phyloP scores from a whole-genome alignment of 345 rosid genomes.

The Dimocarpus longan region DNA sequence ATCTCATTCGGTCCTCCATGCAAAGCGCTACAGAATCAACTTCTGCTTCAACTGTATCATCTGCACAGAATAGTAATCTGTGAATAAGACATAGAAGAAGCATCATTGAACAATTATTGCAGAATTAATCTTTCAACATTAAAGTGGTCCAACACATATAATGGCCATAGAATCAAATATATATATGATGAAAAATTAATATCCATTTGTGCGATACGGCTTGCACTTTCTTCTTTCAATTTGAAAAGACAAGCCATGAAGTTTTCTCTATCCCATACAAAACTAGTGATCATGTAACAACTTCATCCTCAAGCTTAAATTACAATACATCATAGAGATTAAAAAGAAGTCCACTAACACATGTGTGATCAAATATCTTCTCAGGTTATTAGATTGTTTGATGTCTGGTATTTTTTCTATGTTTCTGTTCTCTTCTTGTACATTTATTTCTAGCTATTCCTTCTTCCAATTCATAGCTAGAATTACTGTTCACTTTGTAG shows the following conservation, averaged over 20 bases:
- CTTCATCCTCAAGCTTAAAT: neutral
- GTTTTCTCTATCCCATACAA: no score
- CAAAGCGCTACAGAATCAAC: conserved; percentile 36
- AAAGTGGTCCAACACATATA: neutral
- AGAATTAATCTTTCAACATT: neutral
- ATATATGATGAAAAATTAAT: conserved; percentile 7
- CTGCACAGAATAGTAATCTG: conserved; percentile 32
- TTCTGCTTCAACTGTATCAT: conserved; percentile 35
- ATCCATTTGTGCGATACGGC: neutral
- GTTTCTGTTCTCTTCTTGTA: neutral
- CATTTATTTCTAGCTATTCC: no score
- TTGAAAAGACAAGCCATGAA: neutral
- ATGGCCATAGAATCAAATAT: neutral
- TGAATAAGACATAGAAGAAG: conserved; percentile 4
- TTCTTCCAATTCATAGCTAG: no score
- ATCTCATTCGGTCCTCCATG: conserved; percentile 75
- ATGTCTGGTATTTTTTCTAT: neutral
- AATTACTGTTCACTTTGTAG: neutral
- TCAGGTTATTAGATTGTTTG: neutral
- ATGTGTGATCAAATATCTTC: neutral
- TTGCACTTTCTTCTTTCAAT: neutral
- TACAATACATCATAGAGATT: neutral
- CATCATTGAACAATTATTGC: conserved; percentile 8
- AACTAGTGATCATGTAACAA: neutral
- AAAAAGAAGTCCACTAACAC: neutral